Base-by-base conservation (phyloP, 495 filamentous ascomycete genomes). In the Aspergillus steynii region DNA sequence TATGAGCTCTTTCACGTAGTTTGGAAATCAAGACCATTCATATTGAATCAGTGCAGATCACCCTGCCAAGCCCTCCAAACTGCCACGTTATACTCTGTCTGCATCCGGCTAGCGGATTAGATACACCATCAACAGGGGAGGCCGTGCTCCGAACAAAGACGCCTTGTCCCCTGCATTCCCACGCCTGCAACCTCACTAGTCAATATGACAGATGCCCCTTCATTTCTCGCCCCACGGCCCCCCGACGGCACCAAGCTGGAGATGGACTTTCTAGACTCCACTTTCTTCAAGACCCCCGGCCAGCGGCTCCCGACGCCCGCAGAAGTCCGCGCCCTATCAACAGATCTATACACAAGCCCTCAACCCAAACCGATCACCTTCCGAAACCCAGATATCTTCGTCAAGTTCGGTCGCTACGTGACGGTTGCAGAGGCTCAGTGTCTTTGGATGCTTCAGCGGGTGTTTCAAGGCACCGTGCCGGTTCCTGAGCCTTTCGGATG, bases 401-500 rank as follows among this genome's bases (percentile, higher is more conserved):
- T 82, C 58, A 82, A 82, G 53, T 78, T 73, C 65, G 75, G 79
- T 49, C 71, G 65, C 34, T 45, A 67, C 61, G 67, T 81, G 29
- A 77, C 61, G 3, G 61, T 74, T 58, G 68, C 70, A 48, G 77
- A 82, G 65, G 81, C 74, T 20, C 77, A 76, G 63, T 75, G 70
- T 65, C 74, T 81, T 28, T 75, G 73, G 70, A 69, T 74, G 53
- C 67, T 82, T 56, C 67, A 72, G 65, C 65, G 58, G 60, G 50
- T 63, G 42, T 70, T 80, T 65, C 48, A 62, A 8, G 63, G 68
- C 54, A 42, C 48, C 48, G 71, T 81, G 46, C 78, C 79, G 31
- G 76, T 80, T 14, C 79, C 79, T 4, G 78, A 84, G 57, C 57
- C 80, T 29, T 82, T 76, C 67, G 76, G 78, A 12, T 83, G 77